phyloP scores from a whole-genome alignment of 345 rosid species.

The Gossypium turneri region DNA sequence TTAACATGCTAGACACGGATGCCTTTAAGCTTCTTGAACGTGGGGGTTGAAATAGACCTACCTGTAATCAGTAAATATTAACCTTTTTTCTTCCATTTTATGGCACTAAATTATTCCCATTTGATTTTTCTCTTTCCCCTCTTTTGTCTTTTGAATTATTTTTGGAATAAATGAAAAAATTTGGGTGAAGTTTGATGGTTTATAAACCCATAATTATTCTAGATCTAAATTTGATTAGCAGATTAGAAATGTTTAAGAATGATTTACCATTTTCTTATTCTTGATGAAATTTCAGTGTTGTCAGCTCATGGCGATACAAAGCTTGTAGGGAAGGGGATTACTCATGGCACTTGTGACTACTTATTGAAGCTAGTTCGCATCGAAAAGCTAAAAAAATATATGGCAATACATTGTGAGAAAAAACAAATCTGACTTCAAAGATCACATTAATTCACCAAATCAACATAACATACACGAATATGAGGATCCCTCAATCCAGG shows the following conservation, averaged over 20 bases:
- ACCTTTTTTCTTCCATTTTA: not conserved
- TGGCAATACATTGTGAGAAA: constrained; percentile 81
- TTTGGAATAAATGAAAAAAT: not conserved
- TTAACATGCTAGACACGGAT: constrained; percentile 73
- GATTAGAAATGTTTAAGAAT: not conserved
- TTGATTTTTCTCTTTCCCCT: constrained; percentile 1
- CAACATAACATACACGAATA: constrained; percentile 47
- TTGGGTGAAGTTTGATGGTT: not conserved
- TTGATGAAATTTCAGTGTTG: constrained; percentile 52
- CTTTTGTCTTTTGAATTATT: constrained; percentile 5
- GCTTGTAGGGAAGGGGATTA: constrained; percentile 78
- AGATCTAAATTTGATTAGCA: not conserved
- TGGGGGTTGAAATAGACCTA: constrained; percentile 81
- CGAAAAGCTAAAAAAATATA: constrained; percentile 77
- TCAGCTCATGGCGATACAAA: constrained; percentile 70
- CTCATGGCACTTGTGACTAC: constrained; percentile 87
- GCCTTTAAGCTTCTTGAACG: constrained; percentile 75
- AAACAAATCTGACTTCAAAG: constrained; percentile 34
- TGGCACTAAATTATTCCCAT: not conserved
- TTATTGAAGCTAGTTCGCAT: constrained; percentile 69
- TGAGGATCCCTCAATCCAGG: constrained; percentile 51
- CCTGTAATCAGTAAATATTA: constrained; percentile 66
- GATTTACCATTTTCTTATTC: not conserved
- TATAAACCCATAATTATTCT: not conserved
- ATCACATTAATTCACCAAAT: constrained; percentile 27